These are phyloP conservation scores for Chalara sp. DNA, from an alignment of 2,329 filamentous ascomycete genomes.

Conservation along the genomic window DNA sequence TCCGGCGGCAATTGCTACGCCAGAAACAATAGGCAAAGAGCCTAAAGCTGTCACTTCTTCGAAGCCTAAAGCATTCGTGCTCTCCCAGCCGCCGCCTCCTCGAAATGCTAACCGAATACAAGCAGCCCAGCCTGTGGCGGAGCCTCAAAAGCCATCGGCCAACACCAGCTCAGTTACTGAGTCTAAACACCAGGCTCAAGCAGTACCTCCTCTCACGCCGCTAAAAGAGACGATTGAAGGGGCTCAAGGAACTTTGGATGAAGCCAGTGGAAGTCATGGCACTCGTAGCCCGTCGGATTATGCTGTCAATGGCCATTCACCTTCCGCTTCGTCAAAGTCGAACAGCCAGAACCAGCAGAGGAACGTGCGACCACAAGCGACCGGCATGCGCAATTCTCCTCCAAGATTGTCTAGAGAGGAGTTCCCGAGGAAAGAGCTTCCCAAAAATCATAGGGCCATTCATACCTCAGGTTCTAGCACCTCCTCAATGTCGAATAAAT, in stretches of 20 bases:
- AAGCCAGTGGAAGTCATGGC: slow-evolving; percentile 19
- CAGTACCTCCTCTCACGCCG: slow-evolving; percentile 24
- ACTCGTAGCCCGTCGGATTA: slow-evolving; percentile 10
- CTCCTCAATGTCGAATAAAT: slow-evolving; percentile 38
- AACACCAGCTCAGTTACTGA: background rate
- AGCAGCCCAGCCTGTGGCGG: background rate
- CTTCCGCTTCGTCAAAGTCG: slow-evolving; percentile 8
- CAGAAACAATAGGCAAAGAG: background rate
- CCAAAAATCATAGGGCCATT: slow-evolving; percentile 11
- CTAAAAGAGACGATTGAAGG: slow-evolving; percentile 27
- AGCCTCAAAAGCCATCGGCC: background rate
- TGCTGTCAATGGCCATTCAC: slow-evolving; percentile 7
- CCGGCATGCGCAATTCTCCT: slow-evolving; percentile 11
- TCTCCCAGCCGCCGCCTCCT: slow-evolving; percentile 19
- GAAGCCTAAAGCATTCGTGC: slow-evolving; percentile 15
- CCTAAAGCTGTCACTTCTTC: background rate
- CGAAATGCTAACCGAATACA: slow-evolving; percentile 9
- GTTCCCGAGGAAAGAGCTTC: slow-evolving; percentile 4
- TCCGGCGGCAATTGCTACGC: slow-evolving; percentile 8
- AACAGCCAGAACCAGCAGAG: slow-evolving; percentile 8
- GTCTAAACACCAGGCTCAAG: slow-evolving; percentile 1
- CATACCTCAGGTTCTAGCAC: slow-evolving; percentile 43
- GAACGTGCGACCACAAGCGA: slow-evolving; percentile 7
- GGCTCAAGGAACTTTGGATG: slow-evolving; percentile 24
- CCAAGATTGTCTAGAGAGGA: slow-evolving; percentile 11